Base-by-base conservation (phyloP, 768 basidiomycete genomes). In the Agaricus subrufescens region DNA sequence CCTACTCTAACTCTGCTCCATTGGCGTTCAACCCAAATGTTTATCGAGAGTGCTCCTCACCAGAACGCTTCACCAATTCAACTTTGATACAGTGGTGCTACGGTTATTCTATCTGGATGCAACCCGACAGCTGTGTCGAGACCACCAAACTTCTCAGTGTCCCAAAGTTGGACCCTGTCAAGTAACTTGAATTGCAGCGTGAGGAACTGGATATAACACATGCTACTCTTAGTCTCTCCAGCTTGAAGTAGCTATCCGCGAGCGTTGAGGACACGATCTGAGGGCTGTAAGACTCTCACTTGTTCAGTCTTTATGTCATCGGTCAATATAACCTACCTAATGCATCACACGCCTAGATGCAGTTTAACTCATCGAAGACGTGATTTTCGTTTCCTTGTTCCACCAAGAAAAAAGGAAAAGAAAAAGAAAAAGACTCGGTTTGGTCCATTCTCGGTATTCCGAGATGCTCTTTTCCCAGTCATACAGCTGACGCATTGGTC, bases 21-120 rank as follows among this genome's bases (percentile, higher is more conserved):
- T 31, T 58, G 57, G 57, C 10, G 40, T 29, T 51, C 50, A 19
- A 43, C 52, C 19, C 31, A 46, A 27, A 52, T 58, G 29, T 52
- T 46, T 39, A 52, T 58, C 27, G 51, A 46, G 10, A 50, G 51
- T 23, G 42, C 49, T 8, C 52, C 51, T 27, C 52, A 58, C 12
- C 57, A 58, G 58, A 55, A 59, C 40, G 40, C 34, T 59, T 5
- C 52, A 59, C 14, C 58, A 56, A 15, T 59, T 59, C 47, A 59
- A 54, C 53, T 59, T 59, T 23, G 42, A 48, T n/a, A 59, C 56
- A 54, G 46, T 54, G 12, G 53, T 39, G 15, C 50, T 19, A 59
- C n/a, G n/a, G n/a, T n/a, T n/a, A n/a, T n/a, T n/a, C n/a, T n/a
- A n/a, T n/a, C n/a, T n/a, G n/a, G n/a, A n/a, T n/a, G n/a, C 58